A percentile compares a stretch with the other conserved stretches of the same genome.
These are phyloP conservation scores for Platanthera guangdongensis DNA, from an alignment of 106 monocot species.

Conservation along the genomic window DNA sequence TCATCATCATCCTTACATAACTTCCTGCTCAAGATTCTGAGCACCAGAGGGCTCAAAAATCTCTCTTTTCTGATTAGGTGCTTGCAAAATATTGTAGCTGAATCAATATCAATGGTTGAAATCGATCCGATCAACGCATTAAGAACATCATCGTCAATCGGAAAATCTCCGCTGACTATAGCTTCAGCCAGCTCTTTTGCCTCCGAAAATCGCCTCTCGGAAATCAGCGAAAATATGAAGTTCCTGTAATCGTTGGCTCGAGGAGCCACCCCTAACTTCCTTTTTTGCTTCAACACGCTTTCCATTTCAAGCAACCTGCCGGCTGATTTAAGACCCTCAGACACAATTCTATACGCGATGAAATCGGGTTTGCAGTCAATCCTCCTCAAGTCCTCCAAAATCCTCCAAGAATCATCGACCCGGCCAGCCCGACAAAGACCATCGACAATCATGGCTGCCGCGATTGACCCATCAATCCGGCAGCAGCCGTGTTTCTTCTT, in stretches of 20 bases:
- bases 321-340: conserved; percentile 49
- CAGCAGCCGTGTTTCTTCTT: not conserved
- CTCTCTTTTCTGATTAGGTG: conserved; percentile 47
- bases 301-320: conserved; percentile 37
- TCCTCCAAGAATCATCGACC: conserved; percentile 74
- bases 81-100: conserved; percentile 45
- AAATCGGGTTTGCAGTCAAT: conserved; percentile 83
- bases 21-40: conserved; percentile 39
- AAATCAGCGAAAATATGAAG: conserved; percentile 47
- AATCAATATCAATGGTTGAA: conserved; percentile 39
- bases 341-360: conserved; percentile 65
- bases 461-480: conserved; percentile 58
- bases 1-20: conserved; percentile 43
- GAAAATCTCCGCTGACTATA: conserved; percentile 63
- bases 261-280: conserved; percentile 88
- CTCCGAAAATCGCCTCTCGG: conserved; percentile 29
- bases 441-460: conserved; percentile 50
- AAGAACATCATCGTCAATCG: conserved; percentile 54
- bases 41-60: conserved; percentile 30
- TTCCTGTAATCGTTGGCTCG: conserved; percentile 60
- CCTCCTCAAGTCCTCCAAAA: conserved; percentile 51
- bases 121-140: conserved; percentile 58
- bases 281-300: conserved; percentile 79
- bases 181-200: conserved; percentile 69
- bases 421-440: conserved; percentile 48